These are phyloP conservation scores for Leccinum aurantiacum DNA, from an alignment of 768 basidiomycete genomes.

Conservation along the genomic window DNA sequence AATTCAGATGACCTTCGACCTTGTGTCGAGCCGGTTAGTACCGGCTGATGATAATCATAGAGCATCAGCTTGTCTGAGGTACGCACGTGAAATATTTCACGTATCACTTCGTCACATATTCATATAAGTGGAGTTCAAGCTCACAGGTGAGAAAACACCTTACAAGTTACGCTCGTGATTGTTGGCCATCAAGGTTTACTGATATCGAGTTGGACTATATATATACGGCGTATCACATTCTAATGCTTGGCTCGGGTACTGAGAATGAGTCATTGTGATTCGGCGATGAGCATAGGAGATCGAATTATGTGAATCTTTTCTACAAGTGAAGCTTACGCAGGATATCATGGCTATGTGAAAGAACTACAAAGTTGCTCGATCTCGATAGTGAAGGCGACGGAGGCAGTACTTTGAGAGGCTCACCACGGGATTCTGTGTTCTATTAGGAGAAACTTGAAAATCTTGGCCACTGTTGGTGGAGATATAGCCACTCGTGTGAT, in stretches of 20 bases:
- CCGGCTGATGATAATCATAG: neutral
- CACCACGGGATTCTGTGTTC: constrained; percentile 1
- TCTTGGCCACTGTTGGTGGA: constrained; percentile 66
- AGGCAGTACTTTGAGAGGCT: neutral
- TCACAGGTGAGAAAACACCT: neutral
- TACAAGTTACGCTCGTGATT: neutral
- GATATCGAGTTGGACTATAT: neutral
- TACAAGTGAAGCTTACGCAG: neutral
- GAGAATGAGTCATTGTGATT: neutral
- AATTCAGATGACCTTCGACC: neutral
- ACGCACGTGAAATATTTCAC: neutral
- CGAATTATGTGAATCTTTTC: neutral
- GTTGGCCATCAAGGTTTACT: neutral
- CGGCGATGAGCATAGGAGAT: neutral
- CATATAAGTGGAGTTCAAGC: neutral
- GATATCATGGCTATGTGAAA: neutral
- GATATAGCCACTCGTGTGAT: constrained; percentile 77
- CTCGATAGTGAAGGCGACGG: neutral
- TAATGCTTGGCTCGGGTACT: neutral
- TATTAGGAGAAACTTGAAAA: constrained; percentile 40
- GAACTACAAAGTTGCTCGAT: neutral
- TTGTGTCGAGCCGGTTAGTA: neutral
- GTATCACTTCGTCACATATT: neutral
- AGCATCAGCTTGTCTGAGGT: neutral
- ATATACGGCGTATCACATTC: neutral